These are phyloP conservation scores for Gonapodya sp. DNA, from an alignment of 192 early-diverging fungal species.

Conservation along the genomic window DNA sequence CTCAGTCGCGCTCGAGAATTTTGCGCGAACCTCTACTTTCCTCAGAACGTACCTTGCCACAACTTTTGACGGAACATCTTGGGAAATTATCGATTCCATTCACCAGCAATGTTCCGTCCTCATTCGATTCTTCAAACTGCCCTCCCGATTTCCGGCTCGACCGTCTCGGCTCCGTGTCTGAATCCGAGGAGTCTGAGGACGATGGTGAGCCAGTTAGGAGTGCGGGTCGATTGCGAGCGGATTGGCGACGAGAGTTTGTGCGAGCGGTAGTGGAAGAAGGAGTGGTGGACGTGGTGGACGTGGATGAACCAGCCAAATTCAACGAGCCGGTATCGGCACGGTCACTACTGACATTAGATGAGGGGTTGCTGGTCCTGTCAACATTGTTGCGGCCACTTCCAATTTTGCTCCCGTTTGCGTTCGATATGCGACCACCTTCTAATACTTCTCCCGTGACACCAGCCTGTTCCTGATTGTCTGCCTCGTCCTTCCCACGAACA, in stretches of 20 bases:
- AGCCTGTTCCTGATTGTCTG: neutral
- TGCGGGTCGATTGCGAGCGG: neutral
- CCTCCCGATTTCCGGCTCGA: neutral
- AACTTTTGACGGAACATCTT: neutral
- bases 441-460: neutral
- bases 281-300: neutral
- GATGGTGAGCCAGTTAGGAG: neutral
- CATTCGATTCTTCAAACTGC: neutral
- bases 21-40: too few species aligned
- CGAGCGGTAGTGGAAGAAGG: neutral
- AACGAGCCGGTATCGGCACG: neutral
- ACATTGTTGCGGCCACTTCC: neutral
- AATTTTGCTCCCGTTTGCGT: neutral
- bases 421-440: neutral
- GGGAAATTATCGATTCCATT: neutral
- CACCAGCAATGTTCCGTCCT: neutral
- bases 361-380: neutral
- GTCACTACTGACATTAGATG: neutral
- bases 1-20: too few species aligned
- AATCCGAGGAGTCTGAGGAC: neutral
- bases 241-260: neutral
- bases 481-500: neutral
- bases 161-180: neutral
- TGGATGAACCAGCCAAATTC: neutral
- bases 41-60: neutral